Evolutionary conservation across 768 basidiomycete species (phyloP), one percentile per base, ranked within the genome.

Genomic region (Amanita pseudoporphyria): DNA sequence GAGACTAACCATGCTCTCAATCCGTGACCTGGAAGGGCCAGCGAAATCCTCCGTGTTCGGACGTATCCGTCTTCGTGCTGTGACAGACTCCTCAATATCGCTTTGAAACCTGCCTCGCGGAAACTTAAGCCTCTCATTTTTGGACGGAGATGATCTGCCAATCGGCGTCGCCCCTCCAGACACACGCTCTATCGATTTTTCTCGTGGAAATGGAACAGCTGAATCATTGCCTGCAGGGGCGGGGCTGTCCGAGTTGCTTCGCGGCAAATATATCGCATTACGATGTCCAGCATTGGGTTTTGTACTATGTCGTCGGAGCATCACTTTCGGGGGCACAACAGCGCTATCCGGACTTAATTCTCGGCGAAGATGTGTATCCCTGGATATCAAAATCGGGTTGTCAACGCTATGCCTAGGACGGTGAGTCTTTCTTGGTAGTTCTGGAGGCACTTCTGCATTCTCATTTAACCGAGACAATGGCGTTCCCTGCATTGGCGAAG

Each of bases 21-120:
- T 81, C 62, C 88, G 71, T 45, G 83, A 75, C 49, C 79, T 70
- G 16, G 73, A 69, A 57, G 71, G 74, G 41, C 63, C 69, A 13
- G 78, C 79, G 51, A 79, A 63, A 49, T 83, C 87, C 57, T 86
- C 88, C 51, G 84, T 85, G 57, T 66, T 79, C 13, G 84, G 84
- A 35, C 83, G 71, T 13, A 72, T 72, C 28, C 77, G 73, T 48
- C 77, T 67, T 49, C 77, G 69, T 14, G 65, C 58, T 47, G 68
- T 77, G 7, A 47, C 36, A 3, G 71, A 62, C 7, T 79, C 79
- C 56, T 84, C 84, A 47, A 84, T 67, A 56, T 88, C 86, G 58
- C 81, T 86, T 60, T 84, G 81, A 67, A 87, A 84, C 28, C 85
- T 77, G 14, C 80, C 78, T 18, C 86, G 76, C 36, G 71, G 72